Evolutionary conservation across 148 eudicot genomes (phyloP), one percentile per base, ranked within the genome.

Genomic region (Silene conica): DNA sequence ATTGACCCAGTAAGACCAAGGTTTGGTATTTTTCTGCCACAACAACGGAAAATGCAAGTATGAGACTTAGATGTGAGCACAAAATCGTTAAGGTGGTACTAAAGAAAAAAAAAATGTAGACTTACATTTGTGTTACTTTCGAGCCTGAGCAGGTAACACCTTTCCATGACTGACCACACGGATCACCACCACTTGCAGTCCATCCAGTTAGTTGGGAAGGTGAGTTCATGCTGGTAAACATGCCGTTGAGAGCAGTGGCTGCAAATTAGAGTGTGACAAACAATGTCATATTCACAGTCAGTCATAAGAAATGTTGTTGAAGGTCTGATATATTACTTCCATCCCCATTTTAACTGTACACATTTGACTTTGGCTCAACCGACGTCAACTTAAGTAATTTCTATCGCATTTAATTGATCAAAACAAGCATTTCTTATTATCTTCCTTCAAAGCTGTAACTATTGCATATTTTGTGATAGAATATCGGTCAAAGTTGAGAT

Each of bases 81-180:
- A 66, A 19, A 69, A 11, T 26, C 46, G 12, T 23, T 38, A 75
- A n/a, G 22, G 2, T 2, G 7, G 12, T 38, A 81, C 5, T 31
- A 16, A 7, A 66, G 13, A 26, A 63, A 26, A 63, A n/a, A 13
- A 78, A 34, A 38, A 55, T 8, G 16, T 28, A 11, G 43, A 41
- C 63, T 76, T 75, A 95, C 98, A 95, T 86, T 81, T 86, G 81
- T 25, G 92, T 92, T 71, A 95, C 92, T 69, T 82, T 83, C 52
- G 90, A 85, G 76, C 88, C 87, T 28, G 93, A 88, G 86, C 98
- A 95, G 25, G 85, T 82, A 80, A 95, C 84, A 50, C 98, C 98
- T 77, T 80, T 90, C 98, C 98, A 95, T 15, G 90, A 83, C 55
- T 92, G 86, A 31, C 87, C 87, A 83, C 98, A 95, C 34, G 98